Conservation (phyloP, 1,139 yeast genomes). For the Protomyces inouyei region DNA sequence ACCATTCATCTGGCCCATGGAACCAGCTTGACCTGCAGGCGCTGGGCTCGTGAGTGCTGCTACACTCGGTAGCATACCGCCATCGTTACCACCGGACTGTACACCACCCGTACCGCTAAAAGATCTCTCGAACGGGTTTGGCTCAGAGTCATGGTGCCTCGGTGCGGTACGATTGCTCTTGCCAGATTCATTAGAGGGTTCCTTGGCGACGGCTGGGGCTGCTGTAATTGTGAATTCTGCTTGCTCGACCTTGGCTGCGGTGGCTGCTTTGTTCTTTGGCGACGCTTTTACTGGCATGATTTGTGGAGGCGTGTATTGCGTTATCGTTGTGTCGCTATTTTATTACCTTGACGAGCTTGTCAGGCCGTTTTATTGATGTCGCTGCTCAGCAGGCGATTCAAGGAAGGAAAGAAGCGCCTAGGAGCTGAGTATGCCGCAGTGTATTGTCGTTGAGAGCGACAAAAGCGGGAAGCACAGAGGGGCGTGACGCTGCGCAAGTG, state of each 20-base stretch:
- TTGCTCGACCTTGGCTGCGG: neutral
- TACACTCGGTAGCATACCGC: slow-evolving; percentile 33
- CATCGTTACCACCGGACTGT: slow-evolving; percentile 26
- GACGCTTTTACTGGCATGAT: neutral
- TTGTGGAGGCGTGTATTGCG: too few species aligned
- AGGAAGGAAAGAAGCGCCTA: too few species aligned
- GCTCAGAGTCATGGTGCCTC: slow-evolving; percentile 47
- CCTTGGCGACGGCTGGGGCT: neutral
- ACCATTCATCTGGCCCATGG: slow-evolving; percentile 29
- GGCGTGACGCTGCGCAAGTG: too few species aligned
- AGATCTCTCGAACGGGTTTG: slow-evolving; percentile 91
- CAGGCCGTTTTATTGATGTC: too few species aligned
- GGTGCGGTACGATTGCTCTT: neutral
- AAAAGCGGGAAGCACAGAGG: too few species aligned
- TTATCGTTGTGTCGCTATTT: too few species aligned
- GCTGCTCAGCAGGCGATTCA: too few species aligned
- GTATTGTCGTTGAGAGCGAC: too few species aligned
- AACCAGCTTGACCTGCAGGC: slow-evolving; percentile 9
- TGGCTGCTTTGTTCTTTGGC: neutral
- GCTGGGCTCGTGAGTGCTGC: slow-evolving; percentile 34
- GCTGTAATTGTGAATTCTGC: neutral
- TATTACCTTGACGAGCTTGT: too few species aligned
- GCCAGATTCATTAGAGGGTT: neutral
- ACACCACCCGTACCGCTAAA: slow-evolving; percentile 57
- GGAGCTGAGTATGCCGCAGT: too few species aligned